Base-by-base conservation (phyloP, 148 eudicot species). In the Vaccinium vitisidaea region DNA sequence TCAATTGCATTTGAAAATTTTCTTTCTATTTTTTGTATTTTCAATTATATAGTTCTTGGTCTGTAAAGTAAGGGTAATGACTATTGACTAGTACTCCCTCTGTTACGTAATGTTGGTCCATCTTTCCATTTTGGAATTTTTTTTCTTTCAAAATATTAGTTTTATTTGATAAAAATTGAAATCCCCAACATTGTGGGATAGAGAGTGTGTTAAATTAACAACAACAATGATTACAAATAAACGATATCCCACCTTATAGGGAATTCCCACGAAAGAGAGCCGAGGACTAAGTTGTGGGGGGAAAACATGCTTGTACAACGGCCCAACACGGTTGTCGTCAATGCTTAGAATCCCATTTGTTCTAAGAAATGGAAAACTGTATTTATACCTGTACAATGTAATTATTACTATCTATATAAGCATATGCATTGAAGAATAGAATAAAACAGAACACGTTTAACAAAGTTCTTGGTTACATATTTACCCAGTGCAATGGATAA, bases 401-500 rank as follows among this genome's bases (percentile, higher is more conserved):
- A 52, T n/a, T 13, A 27, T 69, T 43, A 43, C 46, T 1, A 54
- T 54, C 0, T 3, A 69, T 27, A 69, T 49, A 49, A 76, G 15
- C 52, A 49, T 19, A 76, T 43, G 55, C 2, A 13, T 23, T 8
- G 30, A 25, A 1, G 27, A 18, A 19, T 7, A 10, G 30, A 25
- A n/a, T 15, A 27, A 78, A 46, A 1, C 0, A 53, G 30, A 32
- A 78, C 4, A 43, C 46, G 30, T 7, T 8, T 25, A 14, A 54
- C 9, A 0, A 52, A 32, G 75, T 71, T 27, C 4, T 14, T 15
- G 1, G 12, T 10, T 6, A 50, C 13, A 27, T 30, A 13, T 43
- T 3, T 86, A 92, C 95, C 94, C 95, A 1, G 96, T 90, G 16
- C 96, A 92, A 50, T 93, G 91, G 63, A 93, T 36, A 46, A 93